Evolutionary conservation across 129 eudicot species (phyloP).

Genomic region (Centaurea solstitialis): DNA sequence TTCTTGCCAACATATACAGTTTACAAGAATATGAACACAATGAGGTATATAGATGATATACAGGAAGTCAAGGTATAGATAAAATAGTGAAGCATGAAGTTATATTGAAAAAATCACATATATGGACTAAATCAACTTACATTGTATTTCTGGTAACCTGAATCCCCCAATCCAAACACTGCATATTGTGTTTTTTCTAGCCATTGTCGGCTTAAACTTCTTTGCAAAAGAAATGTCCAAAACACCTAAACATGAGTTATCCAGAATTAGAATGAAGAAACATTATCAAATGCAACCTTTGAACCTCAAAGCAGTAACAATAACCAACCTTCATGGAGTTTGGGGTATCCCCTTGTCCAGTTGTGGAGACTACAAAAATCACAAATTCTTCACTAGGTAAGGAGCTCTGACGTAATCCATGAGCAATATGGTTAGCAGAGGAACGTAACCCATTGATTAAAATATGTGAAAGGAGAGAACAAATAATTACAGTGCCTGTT

Average conservation of each 20-base stretch:
- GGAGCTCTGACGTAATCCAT: conserved; percentile 48
- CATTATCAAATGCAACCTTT: neutral
- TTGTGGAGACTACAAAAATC: conserved; percentile 91
- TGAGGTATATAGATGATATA: neutral
- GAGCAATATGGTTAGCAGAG: conserved; percentile 24
- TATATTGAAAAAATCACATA: neutral
- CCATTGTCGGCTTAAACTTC: conserved; percentile 61
- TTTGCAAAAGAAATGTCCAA: conserved; percentile 88
- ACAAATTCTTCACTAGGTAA: conserved; percentile 53
- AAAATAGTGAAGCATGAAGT: neutral
- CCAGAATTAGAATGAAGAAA: conserved; percentile 11
- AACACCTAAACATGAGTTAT: conserved; percentile 48
- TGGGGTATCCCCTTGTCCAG: conserved; percentile 97
- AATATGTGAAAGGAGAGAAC: neutral
- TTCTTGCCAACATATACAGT: neutral
- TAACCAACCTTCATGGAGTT: conserved; percentile 84
- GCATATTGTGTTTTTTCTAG: conserved; percentile 72
- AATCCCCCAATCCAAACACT: conserved; percentile 97
- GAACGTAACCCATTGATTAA: neutral
- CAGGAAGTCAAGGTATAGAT: neutral
- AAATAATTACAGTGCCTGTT: neutral
- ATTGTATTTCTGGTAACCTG: conserved; percentile 95
- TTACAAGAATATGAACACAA: neutral
- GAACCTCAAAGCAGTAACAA: neutral
- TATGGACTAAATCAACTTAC: conserved; percentile 44